Evolutionary conservation across 2,329 filamentous ascomycete species (phyloP).

Genomic region (Ophiocordyceps unilateralis): DNA sequence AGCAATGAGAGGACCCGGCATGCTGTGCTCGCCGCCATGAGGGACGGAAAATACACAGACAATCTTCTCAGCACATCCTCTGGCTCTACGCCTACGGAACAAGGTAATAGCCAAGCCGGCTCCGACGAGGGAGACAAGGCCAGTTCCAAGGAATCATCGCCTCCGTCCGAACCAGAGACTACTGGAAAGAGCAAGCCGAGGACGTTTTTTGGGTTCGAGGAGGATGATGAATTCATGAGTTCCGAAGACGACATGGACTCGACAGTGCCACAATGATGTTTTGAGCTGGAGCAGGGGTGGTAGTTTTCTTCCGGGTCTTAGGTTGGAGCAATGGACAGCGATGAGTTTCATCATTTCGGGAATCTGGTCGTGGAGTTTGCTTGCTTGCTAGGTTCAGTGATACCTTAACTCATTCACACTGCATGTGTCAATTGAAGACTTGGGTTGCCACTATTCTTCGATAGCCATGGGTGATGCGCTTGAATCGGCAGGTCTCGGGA

Average conservation of each 20-base stretch:
- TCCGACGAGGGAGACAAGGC: conserved; percentile 21
- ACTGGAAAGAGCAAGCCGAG: conserved; percentile 21
- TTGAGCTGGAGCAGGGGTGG: neutral
- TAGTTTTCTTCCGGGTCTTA: too few relatives aligned
- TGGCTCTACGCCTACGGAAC: conserved; percentile 23
- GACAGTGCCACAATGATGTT: neutral
- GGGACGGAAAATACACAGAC: conserved; percentile 44
- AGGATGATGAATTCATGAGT: conserved; percentile 61
- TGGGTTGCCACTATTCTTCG: too few relatives aligned
- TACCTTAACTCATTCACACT: too few relatives aligned
- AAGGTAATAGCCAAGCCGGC: conserved; percentile 9
- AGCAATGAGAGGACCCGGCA: conserved; percentile 67
- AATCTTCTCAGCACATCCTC: conserved; percentile 36
- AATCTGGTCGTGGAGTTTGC: neutral
- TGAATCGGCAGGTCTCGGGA: too few relatives aligned
- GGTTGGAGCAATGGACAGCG: neutral
- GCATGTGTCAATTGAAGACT: too few relatives aligned
- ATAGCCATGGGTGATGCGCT: too few relatives aligned
- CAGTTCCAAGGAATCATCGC: conserved; percentile 31
- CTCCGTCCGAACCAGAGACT: conserved; percentile 22
- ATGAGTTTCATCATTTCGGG: too few relatives aligned
- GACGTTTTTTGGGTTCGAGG: conserved; percentile 61
- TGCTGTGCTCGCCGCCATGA: conserved; percentile 55
- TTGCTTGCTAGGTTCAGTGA: too few relatives aligned
- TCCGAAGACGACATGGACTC: conserved; percentile 41